phyloP scores from a whole-genome alignment of 2,329 filamentous ascomycete species.

The Paecilomyces dactylethromorphus region DNA sequence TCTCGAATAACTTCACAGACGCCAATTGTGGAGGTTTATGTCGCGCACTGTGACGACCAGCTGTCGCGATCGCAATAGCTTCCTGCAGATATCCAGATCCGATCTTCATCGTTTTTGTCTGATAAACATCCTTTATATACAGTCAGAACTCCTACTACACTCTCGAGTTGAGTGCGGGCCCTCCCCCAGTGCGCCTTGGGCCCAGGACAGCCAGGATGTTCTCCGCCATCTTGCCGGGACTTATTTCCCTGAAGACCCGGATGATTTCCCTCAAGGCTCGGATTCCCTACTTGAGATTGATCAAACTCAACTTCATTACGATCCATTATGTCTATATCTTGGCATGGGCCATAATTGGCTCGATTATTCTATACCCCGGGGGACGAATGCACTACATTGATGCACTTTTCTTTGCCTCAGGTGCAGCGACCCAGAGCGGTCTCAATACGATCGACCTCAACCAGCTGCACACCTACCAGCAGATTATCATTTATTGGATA shows the following conservation, averaged over 20 bases:
- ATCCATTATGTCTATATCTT: conserved; percentile 69
- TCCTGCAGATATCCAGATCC: neutral
- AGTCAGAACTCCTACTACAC: neutral
- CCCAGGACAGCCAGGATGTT: conserved; percentile 18
- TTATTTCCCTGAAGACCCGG: conserved; percentile 20
- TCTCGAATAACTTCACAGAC: neutral
- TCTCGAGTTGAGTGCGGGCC: neutral
- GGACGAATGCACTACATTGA: conserved; percentile 71
- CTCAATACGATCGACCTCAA: conserved; percentile 73
- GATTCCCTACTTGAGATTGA: conserved; percentile 29
- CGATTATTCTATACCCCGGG: conserved; percentile 65
- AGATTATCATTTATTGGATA: conserved; percentile 65
- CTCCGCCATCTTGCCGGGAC: conserved; percentile 15
- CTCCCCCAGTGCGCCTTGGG: neutral
- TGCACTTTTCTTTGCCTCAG: conserved; percentile 79
- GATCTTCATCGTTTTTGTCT: neutral
- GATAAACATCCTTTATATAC: neutral
- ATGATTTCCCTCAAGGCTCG: conserved; percentile 25
- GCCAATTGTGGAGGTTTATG: neutral
- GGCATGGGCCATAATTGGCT: conserved; percentile 63
- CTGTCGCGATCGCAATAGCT: neutral
- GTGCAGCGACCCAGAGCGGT: conserved; percentile 84
- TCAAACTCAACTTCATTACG: conserved; percentile 40
- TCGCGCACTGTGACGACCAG: neutral
- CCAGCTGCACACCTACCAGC: conserved; percentile 62